Evolutionary conservation across 371 early-diverging fungal genomes (phyloP).

Genomic region (Coemansia linderi): DNA sequence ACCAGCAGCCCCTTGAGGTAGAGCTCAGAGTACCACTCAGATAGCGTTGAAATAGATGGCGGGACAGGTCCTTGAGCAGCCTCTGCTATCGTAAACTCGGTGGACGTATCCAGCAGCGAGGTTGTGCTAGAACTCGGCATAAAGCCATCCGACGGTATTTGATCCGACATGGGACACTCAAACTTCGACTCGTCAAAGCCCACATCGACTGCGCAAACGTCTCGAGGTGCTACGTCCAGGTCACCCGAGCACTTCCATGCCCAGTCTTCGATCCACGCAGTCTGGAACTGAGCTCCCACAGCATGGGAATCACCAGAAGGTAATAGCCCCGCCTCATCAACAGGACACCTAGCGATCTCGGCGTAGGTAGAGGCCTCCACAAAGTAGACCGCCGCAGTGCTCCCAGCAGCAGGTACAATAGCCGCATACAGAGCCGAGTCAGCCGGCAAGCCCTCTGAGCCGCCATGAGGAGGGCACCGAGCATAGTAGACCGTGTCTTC

Average conservation of each 20-base stretch:
- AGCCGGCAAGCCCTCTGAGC: background rate
- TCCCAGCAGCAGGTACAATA: conserved; percentile 9
- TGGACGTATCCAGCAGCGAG: background rate
- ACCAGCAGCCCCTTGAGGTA: conserved; percentile 20
- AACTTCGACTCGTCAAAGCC: conserved; percentile 13
- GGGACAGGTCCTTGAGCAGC: background rate
- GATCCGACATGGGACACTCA: background rate
- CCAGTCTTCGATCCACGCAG: conserved; percentile 42
- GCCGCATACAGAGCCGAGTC: conserved; percentile 13
- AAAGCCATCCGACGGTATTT: background rate
- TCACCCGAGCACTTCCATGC: background rate
- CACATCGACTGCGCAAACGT: conserved; percentile 19
- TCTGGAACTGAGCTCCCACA: conserved; percentile 1
- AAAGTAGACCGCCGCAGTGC: conserved; percentile 16
- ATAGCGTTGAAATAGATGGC: background rate
- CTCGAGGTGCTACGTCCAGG: conserved; percentile 8
- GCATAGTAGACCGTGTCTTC: background rate
- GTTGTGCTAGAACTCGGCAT: background rate
- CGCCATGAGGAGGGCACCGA: background rate
- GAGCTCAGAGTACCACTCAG: conserved; percentile 27
- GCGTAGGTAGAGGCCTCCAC: conserved; percentile 9
- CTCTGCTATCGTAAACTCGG: background rate
- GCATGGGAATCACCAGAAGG: background rate
- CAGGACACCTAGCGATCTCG: background rate
- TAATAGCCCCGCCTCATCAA: too few species aligned